phyloP scores from a whole-genome alignment of 805 yeast species.

The Yarrowia deformans region DNA sequence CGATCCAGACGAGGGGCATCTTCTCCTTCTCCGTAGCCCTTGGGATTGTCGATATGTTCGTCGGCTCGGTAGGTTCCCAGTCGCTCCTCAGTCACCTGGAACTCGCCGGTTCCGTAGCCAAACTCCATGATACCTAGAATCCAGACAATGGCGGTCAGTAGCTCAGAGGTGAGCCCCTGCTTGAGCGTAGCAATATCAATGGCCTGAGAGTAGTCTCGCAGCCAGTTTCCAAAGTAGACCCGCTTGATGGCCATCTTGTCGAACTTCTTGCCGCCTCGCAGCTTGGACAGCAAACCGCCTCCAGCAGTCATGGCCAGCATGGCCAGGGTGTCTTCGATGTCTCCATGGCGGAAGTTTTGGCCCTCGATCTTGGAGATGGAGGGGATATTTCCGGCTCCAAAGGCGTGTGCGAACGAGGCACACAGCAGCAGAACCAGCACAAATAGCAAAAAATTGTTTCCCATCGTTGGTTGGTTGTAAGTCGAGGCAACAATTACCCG shows the following conservation, averaged over 20 bases:
- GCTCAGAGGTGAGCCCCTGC: slow-evolving; percentile 42
- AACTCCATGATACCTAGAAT: slow-evolving; percentile 43
- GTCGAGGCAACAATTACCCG: too few species aligned
- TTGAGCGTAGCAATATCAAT: slow-evolving; percentile 45
- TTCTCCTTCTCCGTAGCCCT: slow-evolving; percentile 44
- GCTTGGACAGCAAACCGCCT: slow-evolving; percentile 41
- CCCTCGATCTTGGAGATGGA: slow-evolving; percentile 45
- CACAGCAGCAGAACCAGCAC: slow-evolving; percentile 25
- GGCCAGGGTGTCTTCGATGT: slow-evolving; percentile 45
- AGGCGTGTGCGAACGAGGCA: slow-evolving; percentile 42
- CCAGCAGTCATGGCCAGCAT: slow-evolving; percentile 42
- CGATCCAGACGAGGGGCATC: slow-evolving; percentile 43
- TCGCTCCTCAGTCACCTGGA: slow-evolving; percentile 45
- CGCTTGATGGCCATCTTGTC: slow-evolving; percentile 43
- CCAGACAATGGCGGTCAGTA: slow-evolving; percentile 44
- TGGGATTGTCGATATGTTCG: slow-evolving; percentile 46
- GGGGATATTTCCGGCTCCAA: slow-evolving; percentile 46
- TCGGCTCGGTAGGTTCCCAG: slow-evolving; percentile 45
- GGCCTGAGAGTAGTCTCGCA: slow-evolving; percentile 46
- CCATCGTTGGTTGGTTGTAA: not conserved
- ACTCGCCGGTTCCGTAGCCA: slow-evolving; percentile 47
- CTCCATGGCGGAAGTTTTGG: slow-evolving; percentile 46
- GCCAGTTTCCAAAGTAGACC: slow-evolving; percentile 46
- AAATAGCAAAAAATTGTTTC: slow-evolving; percentile 13
- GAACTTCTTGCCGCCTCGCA: slow-evolving; percentile 45